Conservation (phyloP, 176 grass and related monocot species). For the Melocanna baccifera region DNA sequence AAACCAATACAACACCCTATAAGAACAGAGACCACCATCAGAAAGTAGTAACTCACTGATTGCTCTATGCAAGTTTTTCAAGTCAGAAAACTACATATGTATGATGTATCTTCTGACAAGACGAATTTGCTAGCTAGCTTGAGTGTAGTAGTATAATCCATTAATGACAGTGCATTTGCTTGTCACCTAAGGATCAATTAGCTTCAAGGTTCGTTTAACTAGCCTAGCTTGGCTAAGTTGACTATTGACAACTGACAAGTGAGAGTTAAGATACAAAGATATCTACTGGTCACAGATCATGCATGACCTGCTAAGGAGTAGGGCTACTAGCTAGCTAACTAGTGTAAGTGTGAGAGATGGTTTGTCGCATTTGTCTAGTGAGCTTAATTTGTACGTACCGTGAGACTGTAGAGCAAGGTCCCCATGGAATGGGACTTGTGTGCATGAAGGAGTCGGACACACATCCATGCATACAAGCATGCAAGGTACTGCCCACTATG, state of each 20-base stretch:
- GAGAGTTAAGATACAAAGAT: background rate
- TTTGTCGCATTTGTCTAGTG: constrained; percentile 12
- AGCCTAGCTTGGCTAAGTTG: background rate
- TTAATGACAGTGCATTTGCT: background rate
- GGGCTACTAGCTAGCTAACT: background rate
- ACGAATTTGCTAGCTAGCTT: background rate
- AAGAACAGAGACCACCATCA: background rate
- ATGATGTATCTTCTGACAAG: background rate
- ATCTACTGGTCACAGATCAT: background rate
- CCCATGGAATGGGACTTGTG: background rate
- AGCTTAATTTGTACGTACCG: constrained; percentile 14
- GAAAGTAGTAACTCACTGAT: background rate
- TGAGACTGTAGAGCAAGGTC: background rate
- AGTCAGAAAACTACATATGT: no score
- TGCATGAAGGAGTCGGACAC: background rate
- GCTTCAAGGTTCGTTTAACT: background rate
- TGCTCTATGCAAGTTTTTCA: background rate
- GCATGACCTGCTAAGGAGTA: background rate
- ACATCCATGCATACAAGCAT: background rate
- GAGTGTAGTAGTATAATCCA: background rate
- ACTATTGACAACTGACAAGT: background rate
- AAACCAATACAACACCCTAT: no score
- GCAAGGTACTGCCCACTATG: background rate
- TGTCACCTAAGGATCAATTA: background rate
- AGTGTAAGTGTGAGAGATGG: background rate